phyloP scores from a whole-genome alignment of 2,329 filamentous ascomycete species.

The Penicillium occitanis region DNA sequence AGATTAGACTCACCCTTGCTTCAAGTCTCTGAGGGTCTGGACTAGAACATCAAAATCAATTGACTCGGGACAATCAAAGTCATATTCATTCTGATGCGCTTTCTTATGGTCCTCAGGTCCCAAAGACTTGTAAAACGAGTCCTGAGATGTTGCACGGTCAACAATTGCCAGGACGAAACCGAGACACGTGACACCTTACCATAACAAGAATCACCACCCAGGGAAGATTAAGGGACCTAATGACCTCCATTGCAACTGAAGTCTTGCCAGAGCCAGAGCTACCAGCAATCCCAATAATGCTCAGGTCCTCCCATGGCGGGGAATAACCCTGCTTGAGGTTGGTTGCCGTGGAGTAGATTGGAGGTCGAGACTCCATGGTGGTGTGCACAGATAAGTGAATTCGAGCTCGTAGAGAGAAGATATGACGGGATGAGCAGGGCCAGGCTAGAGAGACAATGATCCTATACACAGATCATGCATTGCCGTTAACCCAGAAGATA shows the following conservation, averaged over 20 bases:
- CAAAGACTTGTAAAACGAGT: slow-evolving; percentile 95
- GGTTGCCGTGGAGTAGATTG: slow-evolving; percentile 37
- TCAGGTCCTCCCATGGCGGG: slow-evolving; percentile 93
- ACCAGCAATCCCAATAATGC: slow-evolving; percentile 93
- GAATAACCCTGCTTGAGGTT: slow-evolving; percentile 64
- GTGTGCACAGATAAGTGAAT: slow-evolving; percentile 5
- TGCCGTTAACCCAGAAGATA: slow-evolving; percentile 11
- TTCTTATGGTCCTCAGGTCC: slow-evolving; percentile 72
- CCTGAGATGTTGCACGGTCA: slow-evolving; percentile 52
- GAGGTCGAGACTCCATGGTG: slow-evolving; percentile 38
- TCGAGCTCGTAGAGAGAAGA: background rate
- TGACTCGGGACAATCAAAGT: slow-evolving; percentile 91
- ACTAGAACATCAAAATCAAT: slow-evolving; percentile 92
- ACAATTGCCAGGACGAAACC: background rate
- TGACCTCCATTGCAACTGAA: slow-evolving; percentile 86
- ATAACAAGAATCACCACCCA: slow-evolving; percentile 99
- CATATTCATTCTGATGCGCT: slow-evolving; percentile 88
- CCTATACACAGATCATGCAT: slow-evolving; percentile 16
- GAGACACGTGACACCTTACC: slow-evolving; percentile 53
- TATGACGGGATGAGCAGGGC: slow-evolving; percentile 1
- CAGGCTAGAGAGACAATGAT: slow-evolving; percentile 17
- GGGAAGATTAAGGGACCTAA: slow-evolving; percentile 82
- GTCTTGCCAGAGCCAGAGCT: slow-evolving; percentile 96
- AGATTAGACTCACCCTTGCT: slow-evolving; percentile 69
- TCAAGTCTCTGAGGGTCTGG: slow-evolving; percentile 75